phyloP scores from a whole-genome alignment of 228 moss, liverwort and hornwort genomes.

The Sphagnum fallax region DNA sequence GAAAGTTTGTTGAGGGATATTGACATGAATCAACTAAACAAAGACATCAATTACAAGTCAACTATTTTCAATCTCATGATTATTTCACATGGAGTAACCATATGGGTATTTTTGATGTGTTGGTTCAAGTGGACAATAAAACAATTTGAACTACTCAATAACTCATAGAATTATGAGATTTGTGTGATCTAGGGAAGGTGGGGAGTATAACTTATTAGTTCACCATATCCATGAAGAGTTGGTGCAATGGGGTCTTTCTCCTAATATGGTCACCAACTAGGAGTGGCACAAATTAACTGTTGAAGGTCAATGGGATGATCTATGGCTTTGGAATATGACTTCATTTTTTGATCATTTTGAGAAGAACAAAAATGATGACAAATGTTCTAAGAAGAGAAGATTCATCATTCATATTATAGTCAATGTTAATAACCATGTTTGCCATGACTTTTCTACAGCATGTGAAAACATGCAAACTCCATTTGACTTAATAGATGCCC shows the following conservation, averaged over 20 bases:
- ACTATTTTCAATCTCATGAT: slow-evolving; percentile 47
- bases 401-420: slow-evolving; percentile 17
- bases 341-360: too few species aligned
- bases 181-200: slow-evolving; percentile 59
- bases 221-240: slow-evolving; percentile 50
- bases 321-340: slow-evolving; percentile 25
- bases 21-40: slow-evolving; percentile 42
- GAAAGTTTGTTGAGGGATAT: slow-evolving; percentile 66
- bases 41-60: slow-evolving; percentile 16
- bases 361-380: not conserved
- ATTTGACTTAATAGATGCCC: slow-evolving; percentile 9
- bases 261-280: slow-evolving; percentile 54
- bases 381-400: not conserved
- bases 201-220: slow-evolving; percentile 48
- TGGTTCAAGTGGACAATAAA: slow-evolving; percentile 66
- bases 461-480: slow-evolving; percentile 12
- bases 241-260: slow-evolving; percentile 29
- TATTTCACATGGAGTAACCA: slow-evolving; percentile 58
- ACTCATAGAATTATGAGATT: slow-evolving; percentile 45
- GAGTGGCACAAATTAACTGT: slow-evolving; percentile 28
- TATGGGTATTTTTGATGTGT: slow-evolving; percentile 57
- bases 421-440: slow-evolving; percentile 19
- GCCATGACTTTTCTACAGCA: slow-evolving; percentile 6
- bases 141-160: slow-evolving; percentile 48
- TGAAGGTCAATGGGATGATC: slow-evolving; percentile 45